phyloP scores from a whole-genome alignment of 2,329 filamentous ascomycete species.

The Trichoderma aggressivum region DNA sequence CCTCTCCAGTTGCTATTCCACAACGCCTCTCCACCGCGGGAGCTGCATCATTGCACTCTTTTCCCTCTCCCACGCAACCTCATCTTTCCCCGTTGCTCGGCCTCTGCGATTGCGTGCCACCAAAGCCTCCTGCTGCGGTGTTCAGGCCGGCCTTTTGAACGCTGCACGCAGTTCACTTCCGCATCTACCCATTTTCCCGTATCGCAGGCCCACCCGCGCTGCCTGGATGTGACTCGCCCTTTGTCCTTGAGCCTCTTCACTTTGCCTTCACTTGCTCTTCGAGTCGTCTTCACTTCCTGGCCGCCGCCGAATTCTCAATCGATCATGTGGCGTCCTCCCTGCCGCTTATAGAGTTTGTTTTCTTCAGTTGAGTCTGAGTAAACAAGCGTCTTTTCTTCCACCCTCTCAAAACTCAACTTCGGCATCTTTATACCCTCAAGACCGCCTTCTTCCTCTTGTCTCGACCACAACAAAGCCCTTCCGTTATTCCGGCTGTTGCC shows the following conservation, averaged over 20 bases:
- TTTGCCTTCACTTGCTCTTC: conserved; percentile 1
- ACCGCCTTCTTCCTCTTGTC: background rate
- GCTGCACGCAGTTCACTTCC: conserved; percentile 21
- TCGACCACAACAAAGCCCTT: background rate
- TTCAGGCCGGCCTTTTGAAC: conserved; percentile 21
- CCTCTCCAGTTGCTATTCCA: background rate
- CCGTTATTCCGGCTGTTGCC: background rate
- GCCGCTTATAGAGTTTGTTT: conserved; percentile 16
- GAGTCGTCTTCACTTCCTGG: background rate
- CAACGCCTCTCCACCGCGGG: conserved; percentile 21
- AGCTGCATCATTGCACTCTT: conserved; percentile 27
- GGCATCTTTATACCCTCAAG: background rate
- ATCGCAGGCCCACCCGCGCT: conserved; percentile 25
- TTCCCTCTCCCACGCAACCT: conserved; percentile 18
- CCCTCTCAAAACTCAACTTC: background rate
- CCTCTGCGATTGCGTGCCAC: conserved; percentile 14
- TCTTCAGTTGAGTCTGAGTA: conserved; percentile 15
- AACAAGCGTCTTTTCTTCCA: conserved; percentile 1
- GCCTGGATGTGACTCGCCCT: conserved; percentile 22
- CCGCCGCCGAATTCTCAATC: conserved; percentile 6
- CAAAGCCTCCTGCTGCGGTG: conserved; percentile 21
- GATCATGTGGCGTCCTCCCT: conserved; percentile 22
- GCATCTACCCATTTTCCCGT: conserved; percentile 19
- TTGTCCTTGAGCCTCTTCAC: conserved; percentile 16
- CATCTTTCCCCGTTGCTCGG: background rate